Percentiles rank a stretch among this genome's conserved stretches.
Conservation (phyloP, 331 rosid genomes). For the Rosa hybrid region DNA sequence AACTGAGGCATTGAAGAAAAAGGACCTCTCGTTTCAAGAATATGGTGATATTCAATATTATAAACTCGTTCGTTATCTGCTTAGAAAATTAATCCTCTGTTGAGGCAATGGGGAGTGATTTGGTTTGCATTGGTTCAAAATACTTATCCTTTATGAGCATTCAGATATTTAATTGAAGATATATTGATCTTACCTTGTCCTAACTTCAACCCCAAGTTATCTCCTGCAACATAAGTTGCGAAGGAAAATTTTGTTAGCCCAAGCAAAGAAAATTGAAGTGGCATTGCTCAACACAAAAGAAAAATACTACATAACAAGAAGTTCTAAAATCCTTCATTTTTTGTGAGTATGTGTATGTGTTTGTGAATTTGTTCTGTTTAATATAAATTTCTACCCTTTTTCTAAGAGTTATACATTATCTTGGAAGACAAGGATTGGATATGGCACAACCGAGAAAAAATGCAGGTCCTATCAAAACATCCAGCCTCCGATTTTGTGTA, state of each 20-base stretch:
- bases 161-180: not conserved
- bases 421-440: not conserved
- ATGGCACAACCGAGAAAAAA: not conserved
- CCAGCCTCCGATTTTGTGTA: not conserved
- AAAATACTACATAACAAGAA: not conserved
- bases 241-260: not conserved
- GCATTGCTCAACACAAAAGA: not conserved
- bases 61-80: not conserved
- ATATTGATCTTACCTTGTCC: constrained; percentile 21
- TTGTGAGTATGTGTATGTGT: not conserved
- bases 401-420: not conserved
- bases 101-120: not conserved
- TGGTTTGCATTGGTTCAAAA: not conserved
- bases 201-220: not conserved
- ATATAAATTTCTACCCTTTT: not conserved
- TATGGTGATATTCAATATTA: not conserved
- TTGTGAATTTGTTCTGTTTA: not conserved
- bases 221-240: not conserved
- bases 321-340: not conserved
- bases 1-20: not conserved
- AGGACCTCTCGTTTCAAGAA: not conserved
- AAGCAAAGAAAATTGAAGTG: not conserved
- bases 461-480: not conserved
- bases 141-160: not conserved
- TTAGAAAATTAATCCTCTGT: not conserved